Conservation (phyloP, 768 basidiomycete genomes). For the Macrolepiota dolichaula region DNA sequence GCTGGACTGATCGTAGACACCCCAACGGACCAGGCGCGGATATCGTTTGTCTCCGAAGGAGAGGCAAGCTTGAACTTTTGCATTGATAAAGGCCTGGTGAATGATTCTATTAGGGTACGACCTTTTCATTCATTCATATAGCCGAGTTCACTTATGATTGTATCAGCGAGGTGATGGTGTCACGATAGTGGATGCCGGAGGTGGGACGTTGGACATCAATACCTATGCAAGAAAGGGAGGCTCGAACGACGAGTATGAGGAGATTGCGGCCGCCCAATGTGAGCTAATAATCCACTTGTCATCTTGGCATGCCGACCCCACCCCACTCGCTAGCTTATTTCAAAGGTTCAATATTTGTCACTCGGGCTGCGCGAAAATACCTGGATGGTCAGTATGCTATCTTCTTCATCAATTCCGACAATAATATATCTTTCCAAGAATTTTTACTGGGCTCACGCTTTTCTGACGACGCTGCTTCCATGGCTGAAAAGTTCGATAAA, state of each 20-base stretch:
- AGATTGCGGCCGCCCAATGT: conserved; percentile 41
- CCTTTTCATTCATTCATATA: not conserved
- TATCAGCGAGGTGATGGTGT: conserved; percentile 38
- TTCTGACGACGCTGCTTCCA: conserved; percentile 37
- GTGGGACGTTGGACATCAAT: conserved; percentile 58
- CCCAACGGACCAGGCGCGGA: conserved; percentile 30
- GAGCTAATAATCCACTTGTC: not conserved
- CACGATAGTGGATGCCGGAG: conserved; percentile 56
- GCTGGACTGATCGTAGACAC: conserved; percentile 46
- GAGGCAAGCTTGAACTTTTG: conserved; percentile 59
- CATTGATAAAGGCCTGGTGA: conserved; percentile 37
- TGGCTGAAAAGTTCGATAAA: conserved; percentile 43
- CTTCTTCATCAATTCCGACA: not conserved
- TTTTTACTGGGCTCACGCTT: conserved; percentile 36
- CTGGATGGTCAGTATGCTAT: conserved; percentile 27
- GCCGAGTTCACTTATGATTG: not conserved
- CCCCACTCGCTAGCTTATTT: conserved; percentile 31
- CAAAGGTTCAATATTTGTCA: conserved; percentile 43
- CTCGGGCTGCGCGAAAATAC: conserved; percentile 29
- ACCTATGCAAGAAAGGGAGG: conserved; percentile 35
- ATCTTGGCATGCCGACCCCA: not conserved
- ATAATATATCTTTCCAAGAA: conserved; percentile 19
- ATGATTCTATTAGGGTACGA: conserved; percentile 27
- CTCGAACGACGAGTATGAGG: conserved; percentile 26
- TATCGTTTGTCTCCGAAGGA: conserved; percentile 56